These are phyloP conservation scores for Entomortierella chlamydospora DNA, from an alignment of 192 early-diverging fungal species.

Conservation along the genomic window DNA sequence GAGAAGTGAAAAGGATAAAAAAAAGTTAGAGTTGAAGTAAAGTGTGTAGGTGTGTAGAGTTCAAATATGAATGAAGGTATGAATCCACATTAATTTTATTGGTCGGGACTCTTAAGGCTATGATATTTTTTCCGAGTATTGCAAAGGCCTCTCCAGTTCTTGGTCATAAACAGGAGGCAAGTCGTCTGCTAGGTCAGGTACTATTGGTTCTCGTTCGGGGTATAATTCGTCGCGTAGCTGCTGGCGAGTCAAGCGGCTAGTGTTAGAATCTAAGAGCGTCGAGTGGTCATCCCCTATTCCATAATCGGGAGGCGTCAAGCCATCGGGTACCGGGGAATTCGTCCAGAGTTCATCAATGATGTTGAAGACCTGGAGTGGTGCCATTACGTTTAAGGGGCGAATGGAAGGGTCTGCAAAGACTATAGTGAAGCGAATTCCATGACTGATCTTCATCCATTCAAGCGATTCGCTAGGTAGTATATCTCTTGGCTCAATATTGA, in stretches of 20 bases:
- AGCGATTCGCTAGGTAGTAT: slow-evolving; percentile 17
- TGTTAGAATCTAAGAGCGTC: slow-evolving; percentile 40
- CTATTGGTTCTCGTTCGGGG: slow-evolving; percentile 40
- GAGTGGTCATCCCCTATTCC: slow-evolving; percentile 13
- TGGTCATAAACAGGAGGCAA: slow-evolving; percentile 39
- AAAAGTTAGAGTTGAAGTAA: too few relatives aligned
- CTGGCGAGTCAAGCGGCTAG: slow-evolving; percentile 18
- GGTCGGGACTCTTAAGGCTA: too few relatives aligned
- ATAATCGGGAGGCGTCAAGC: slow-evolving; percentile 37
- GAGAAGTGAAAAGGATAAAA: too few relatives aligned
- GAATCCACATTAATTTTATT: too few relatives aligned
- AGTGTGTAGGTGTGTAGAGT: too few relatives aligned
- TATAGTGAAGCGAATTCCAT: slow-evolving; percentile 31
- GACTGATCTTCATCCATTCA: slow-evolving; percentile 20
- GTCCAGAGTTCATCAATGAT: slow-evolving; percentile 35
- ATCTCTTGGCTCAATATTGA: slow-evolving; percentile 10
- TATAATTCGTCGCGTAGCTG: slow-evolving; percentile 17
- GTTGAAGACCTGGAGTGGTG: slow-evolving; percentile 22
- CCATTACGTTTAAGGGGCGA: slow-evolving; percentile 25
- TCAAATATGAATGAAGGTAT: too few relatives aligned
- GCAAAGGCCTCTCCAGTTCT: slow-evolving; percentile 7
- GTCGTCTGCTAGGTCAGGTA: slow-evolving; percentile 27
- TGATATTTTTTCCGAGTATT: not conserved
- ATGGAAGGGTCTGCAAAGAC: slow-evolving; percentile 21
- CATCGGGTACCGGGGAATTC: slow-evolving; percentile 10